phyloP scores from a whole-genome alignment of 768 basidiomycete species.

The Arthromyces matolae region DNA sequence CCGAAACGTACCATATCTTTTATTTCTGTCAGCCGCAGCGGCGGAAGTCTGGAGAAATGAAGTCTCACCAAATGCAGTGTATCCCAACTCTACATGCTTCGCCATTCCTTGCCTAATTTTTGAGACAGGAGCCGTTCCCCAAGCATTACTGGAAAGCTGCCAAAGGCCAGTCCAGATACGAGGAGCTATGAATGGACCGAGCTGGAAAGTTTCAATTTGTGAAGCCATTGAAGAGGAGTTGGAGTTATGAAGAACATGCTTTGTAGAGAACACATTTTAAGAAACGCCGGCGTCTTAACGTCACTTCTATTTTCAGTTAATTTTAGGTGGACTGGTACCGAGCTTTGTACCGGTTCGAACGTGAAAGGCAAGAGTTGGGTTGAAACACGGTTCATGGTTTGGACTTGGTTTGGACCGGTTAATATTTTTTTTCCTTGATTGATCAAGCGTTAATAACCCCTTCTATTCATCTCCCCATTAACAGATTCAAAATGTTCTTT shows the following conservation, averaged over 20 bases:
- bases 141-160: constrained; percentile 84
- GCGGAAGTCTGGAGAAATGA: neutral
- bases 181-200: constrained; percentile 56
- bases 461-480: neutral
- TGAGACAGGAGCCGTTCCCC: constrained; percentile 69
- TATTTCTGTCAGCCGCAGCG: neutral
- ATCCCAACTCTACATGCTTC: constrained; percentile 57
- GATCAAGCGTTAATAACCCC: neutral
- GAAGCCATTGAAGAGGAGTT: constrained; percentile 8
- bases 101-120: constrained; percentile 68
- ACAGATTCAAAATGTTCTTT: constrained; percentile 6
- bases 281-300: constrained; percentile 2
- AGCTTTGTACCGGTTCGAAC: neutral
- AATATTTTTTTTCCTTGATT: constrained; percentile 3
- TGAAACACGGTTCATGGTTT: neutral
- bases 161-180: constrained; percentile 78
- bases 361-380: no score
- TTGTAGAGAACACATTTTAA: neutral
- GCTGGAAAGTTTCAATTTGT: constrained; percentile 42
- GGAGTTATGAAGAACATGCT: constrained; percentile 18
- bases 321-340: no score
- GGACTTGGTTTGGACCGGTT: neutral
- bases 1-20: constrained; percentile 52
- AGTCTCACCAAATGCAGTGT: constrained; percentile 56
- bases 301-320: neutral